phyloP scores from a whole-genome alignment of 495 filamentous ascomycete species.

The Penicillium malachiteum region DNA sequence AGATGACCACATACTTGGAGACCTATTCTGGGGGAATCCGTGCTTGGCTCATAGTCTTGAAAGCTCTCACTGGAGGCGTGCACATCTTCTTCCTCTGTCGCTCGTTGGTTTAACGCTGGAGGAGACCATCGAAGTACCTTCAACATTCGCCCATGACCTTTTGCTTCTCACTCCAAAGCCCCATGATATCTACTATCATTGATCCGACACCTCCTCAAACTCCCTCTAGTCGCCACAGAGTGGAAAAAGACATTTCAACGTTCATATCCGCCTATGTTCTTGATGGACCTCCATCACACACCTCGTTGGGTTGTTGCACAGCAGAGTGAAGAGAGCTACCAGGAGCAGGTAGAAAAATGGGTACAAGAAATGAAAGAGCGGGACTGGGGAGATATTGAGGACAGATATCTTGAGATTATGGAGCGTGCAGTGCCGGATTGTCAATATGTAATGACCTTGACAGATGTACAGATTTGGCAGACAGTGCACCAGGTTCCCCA shows the following conservation, averaged over 20 bases:
- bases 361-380: background rate
- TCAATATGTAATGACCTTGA: background rate
- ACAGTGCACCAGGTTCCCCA: background rate
- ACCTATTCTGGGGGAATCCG: background rate
- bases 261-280: conserved; percentile 4
- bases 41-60: conserved; percentile 1
- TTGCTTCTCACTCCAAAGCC: conserved; percentile 9
- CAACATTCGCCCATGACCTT: conserved; percentile 7
- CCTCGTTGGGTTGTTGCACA: background rate
- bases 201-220: conserved; percentile 5
- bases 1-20: background rate
- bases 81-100: conserved; percentile 2
- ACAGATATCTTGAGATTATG: background rate
- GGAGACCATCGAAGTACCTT: conserved; percentile 11
- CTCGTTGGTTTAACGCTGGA: conserved; percentile 7
- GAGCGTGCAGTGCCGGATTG: background rate
- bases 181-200: conserved; percentile 8
- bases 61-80: background rate
- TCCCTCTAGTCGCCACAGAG: background rate
- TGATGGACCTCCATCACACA: background rate
- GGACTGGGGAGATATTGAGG: background rate
- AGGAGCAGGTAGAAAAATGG: background rate
- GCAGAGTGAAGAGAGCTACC: background rate
- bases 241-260: background rate
- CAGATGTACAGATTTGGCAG: background rate